Evolutionary conservation across 495 filamentous ascomycete species (phyloP).

Genomic region (Evansstolkia leycettana): DNA sequence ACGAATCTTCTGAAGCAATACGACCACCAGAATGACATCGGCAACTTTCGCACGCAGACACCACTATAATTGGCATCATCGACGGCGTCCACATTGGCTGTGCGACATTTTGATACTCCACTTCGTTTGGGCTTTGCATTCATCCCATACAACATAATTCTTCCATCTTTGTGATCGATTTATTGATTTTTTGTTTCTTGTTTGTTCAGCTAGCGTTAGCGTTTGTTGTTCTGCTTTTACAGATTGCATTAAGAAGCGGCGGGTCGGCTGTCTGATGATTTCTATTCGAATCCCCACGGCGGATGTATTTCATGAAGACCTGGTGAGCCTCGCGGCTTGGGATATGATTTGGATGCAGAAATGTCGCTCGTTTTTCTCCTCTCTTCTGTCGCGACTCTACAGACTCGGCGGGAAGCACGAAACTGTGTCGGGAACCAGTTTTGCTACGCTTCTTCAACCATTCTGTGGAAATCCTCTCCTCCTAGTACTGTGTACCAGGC

Average conservation of each 20-base stretch:
- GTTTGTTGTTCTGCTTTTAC: slow-evolving; percentile 11
- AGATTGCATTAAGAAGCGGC: slow-evolving; percentile 38
- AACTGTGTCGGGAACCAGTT: slow-evolving; percentile 3
- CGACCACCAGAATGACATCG: slow-evolving; percentile 11
- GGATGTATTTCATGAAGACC: slow-evolving; percentile 46
- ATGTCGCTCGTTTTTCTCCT: slow-evolving; percentile 29
- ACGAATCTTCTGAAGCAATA: not conserved
- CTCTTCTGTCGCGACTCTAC: slow-evolving; percentile 25
- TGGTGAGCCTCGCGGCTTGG: slow-evolving; percentile 48
- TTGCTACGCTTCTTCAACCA: slow-evolving; percentile 1
- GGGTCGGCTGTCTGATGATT: slow-evolving; percentile 39
- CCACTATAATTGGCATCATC: slow-evolving; percentile 35
- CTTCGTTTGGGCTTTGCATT: slow-evolving; percentile 28
- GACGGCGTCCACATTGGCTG: slow-evolving; percentile 36
- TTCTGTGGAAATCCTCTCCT: slow-evolving; percentile 1
- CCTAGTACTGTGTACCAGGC: slow-evolving; percentile 15
- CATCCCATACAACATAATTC: slow-evolving; percentile 22
- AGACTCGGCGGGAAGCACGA: slow-evolving; percentile 10
- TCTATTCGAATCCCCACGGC: slow-evolving; percentile 19
- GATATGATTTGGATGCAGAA: slow-evolving; percentile 42
- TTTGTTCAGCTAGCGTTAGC: slow-evolving; percentile 28
- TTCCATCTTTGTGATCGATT: slow-evolving; percentile 10
- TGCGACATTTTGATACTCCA: slow-evolving; percentile 40
- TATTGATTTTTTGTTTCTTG: slow-evolving; percentile 10
- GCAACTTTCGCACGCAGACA: slow-evolving; percentile 16